Conservation (phyloP, 441 rosid species). For the Aquilaria agallochum region DNA sequence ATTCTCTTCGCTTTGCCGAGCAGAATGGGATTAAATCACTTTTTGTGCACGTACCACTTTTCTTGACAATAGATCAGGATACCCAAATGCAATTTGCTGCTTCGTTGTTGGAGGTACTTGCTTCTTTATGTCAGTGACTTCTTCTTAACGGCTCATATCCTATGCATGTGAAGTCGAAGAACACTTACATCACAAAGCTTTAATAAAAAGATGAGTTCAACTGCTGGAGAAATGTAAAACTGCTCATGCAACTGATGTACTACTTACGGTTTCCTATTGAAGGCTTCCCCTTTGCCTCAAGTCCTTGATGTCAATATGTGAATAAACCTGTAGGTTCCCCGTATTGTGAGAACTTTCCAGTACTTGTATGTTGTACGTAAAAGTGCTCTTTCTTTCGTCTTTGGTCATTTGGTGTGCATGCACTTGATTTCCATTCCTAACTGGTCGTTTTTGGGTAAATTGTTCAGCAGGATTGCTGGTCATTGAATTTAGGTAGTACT, state of each 20-base stretch:
- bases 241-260: slow-evolving; percentile 21
- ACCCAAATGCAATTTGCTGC: slow-evolving; percentile 86
- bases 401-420: no score
- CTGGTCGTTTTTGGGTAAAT: no score
- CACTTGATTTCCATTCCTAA: no score
- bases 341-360: not conserved
- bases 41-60: slow-evolving; percentile 94
- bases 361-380: not conserved
- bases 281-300: slow-evolving; percentile 6
- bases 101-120: slow-evolving; percentile 88
- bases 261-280: slow-evolving; percentile 8
- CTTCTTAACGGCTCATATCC: slow-evolving; percentile 18
- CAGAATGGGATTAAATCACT: slow-evolving; percentile 70
- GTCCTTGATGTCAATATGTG: slow-evolving; percentile 24
- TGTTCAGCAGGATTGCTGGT: no score
- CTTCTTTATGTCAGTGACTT: slow-evolving; percentile 51
- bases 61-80: slow-evolving; percentile 77
- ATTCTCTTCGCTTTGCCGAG: slow-evolving; percentile 86
- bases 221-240: slow-evolving; percentile 26
- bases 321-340: slow-evolving; percentile 28
- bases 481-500: no score
- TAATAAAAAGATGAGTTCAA: slow-evolving; percentile 26
- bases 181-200: slow-evolving; percentile 22
- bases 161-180: slow-evolving; percentile 18
- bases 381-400: no score